phyloP scores from a whole-genome alignment of 495 filamentous ascomycete genomes.

The Neurospora tetraspora region DNA sequence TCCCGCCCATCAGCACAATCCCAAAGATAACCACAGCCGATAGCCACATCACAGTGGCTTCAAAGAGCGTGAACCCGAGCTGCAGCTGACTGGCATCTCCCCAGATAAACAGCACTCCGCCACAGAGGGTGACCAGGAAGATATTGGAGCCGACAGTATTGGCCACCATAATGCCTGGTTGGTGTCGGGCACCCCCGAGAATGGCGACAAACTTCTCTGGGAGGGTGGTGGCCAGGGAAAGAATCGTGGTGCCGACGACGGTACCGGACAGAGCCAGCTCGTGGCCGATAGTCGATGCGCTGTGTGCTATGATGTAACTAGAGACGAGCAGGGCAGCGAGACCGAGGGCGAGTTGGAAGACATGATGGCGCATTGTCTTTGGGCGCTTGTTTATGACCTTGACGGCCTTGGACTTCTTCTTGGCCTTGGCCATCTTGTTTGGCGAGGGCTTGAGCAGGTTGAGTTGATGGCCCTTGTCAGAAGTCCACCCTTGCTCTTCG shows the following conservation, averaged over 20 bases:
- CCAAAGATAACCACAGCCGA: slow-evolving; percentile 20
- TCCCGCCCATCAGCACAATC: slow-evolving; percentile 24
- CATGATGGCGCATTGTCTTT: slow-evolving; percentile 24
- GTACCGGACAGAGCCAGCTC: slow-evolving; percentile 33
- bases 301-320: slow-evolving; percentile 38
- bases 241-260: slow-evolving; percentile 42
- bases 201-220: slow-evolving; percentile 47
- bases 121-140: slow-evolving; percentile 43
- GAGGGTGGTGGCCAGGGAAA: slow-evolving; percentile 47
- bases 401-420: slow-evolving; percentile 3
- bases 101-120: slow-evolving; percentile 31
- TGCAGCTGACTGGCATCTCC: slow-evolving; percentile 12
- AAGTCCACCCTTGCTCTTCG: not conserved
- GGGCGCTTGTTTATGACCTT: not conserved
- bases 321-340: slow-evolving; percentile 38
- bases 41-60: slow-evolving; percentile 26
- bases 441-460: not conserved
- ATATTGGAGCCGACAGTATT: slow-evolving; percentile 47
- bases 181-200: slow-evolving; percentile 33
- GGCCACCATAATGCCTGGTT: slow-evolving; percentile 42
- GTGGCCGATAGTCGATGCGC: slow-evolving; percentile 27
- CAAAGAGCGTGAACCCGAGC: slow-evolving; percentile 21
- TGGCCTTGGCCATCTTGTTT: not conserved
- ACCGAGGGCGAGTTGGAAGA: slow-evolving; percentile 37
- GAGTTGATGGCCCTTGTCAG: not conserved